Evolutionary conservation across 495 filamentous ascomycete genomes (phyloP), one percentile per base, ranked within the genome.

Genomic region (Podospora tetraspora): DNA sequence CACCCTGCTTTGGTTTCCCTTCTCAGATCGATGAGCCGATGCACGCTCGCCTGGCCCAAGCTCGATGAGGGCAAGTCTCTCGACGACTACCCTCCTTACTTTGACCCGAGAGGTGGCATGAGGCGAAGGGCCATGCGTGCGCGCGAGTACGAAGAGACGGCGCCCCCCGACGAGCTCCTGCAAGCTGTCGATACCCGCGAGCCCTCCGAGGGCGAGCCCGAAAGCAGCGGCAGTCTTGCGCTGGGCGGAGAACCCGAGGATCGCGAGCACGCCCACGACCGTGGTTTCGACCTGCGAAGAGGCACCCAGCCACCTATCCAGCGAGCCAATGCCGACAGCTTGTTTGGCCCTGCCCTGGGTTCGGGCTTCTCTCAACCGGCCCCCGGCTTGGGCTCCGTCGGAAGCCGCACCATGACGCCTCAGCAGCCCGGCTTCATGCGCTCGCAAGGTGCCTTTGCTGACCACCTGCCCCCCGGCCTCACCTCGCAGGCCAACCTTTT

Each of bases 161-260:
- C 43, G 19, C 43, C 43, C 7, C 84, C 90, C 69, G 76, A 79
- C 13, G 86, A 89, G 43, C 80, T 79, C 22, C 88, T 92, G 64
- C 88, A 76, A 77, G 78, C 68, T 16, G 69, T 73, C 9, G 80
- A 79, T 13, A 73, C 73, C 21, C 70, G 73, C 11, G 80, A 78
- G 34, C 76, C 78, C 7, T 82, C 82, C 0, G 82, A 84, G 59
- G 79, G 76, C 56, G 84, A 87, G 59, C 87, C 88, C 3, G 92
- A 92, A 73, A 92, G 90, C 75, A 92, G 93, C 60, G 82, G 82
- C 12, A 97, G 94, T 74, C 83, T 96, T 37, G 92, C 94, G 64
- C 84, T 97, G 21, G 94, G 94, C 64, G 94, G 94, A 10, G 93
- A 97, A 72, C 93, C 93, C 0, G 94, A 97, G 72, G 92, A 92